Evolutionary conservation across 192 early-diverging fungal species (phyloP), one percentile per base, ranked within the genome.

Genomic region (Rhizoclosmatium globosum): DNA sequence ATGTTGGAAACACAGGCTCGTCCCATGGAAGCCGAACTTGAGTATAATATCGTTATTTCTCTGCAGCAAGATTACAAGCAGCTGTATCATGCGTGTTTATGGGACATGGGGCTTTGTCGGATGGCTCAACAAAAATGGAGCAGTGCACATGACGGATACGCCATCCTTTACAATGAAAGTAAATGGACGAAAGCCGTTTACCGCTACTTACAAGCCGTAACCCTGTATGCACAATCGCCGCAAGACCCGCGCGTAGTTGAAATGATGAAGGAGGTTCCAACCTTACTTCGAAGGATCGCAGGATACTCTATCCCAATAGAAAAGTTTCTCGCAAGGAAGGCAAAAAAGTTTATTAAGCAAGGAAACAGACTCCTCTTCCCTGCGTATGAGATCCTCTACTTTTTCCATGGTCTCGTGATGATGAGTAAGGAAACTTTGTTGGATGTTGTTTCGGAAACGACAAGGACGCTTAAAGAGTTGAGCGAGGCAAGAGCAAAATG

Each of bases 231-330:
- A 3, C 31, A 48, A 6, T 78, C 84, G 74, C 61, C 3, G 68
- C 67, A 81, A 6, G 72, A 83, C 50, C 72, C 85, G 6, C 85
- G 88, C 13, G 91, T 94, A 31, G 64, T 81, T 11, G 79, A 77
- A 11, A 81, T 93, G 79, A 91, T 97, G 89, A 77, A 76, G 23
- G 86, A 90, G 41, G 93, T 97, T 9, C 91, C 91, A 15, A 82
- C 75, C 39, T 79, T 88, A 13, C 88, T 86, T 77, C 91, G 93
- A 84, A 94, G 91, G 78, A 89, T 97, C 9, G 96, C 94, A 31
- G 96, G 96, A 23, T 94, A 94, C 82, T 91, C 91, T 2, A 86
- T 97, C 44, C 94, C 94, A 9, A 76, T 97, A 42, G 96, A 97
- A 85, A 95, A 95, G 84, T 96, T 93, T 82, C 91, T 95, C 21